Percentiles rank a stretch among this genome's conserved stretches.
phyloP scores from a whole-genome alignment of 805 yeast species.

The Zygosaccharomyces siamensis region DNA sequence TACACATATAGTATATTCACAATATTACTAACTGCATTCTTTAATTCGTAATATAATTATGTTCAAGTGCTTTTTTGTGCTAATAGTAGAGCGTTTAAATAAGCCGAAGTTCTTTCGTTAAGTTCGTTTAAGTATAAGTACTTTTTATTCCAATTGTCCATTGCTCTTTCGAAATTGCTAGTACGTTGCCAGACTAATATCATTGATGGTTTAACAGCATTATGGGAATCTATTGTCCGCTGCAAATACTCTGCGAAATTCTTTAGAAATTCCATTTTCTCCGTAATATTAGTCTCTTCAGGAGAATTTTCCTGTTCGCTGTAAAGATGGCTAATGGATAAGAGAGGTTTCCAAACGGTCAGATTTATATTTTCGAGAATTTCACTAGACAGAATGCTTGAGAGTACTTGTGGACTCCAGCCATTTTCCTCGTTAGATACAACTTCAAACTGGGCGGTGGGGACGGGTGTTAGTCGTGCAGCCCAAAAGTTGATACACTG shows the following conservation, averaged over 20 bases:
- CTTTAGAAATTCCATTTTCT: constrained; percentile 27
- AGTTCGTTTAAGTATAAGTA: constrained; percentile 37
- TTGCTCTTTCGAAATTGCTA: constrained; percentile 28
- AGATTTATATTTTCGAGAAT: constrained; percentile 2
- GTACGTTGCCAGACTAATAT: constrained; percentile 35
- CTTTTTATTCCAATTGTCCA: constrained; percentile 42
- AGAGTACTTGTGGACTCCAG: constrained; percentile 45
- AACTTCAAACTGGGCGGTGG: constrained; percentile 60
- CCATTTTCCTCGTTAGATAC: constrained; percentile 77
- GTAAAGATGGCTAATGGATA: constrained; percentile 20
- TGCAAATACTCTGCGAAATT: constrained; percentile 40
- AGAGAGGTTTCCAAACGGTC: constrained; percentile 24
- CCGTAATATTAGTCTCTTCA: constrained; percentile 7
- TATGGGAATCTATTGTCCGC: constrained; percentile 41
- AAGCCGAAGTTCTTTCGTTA: constrained; percentile 34
- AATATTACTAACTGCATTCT: not conserved
- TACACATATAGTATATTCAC: not conserved
- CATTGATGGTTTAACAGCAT: constrained; percentile 36
- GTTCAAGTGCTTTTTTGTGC: constrained; percentile 13
- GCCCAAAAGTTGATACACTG: constrained; percentile 89
- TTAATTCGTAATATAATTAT: not conserved
- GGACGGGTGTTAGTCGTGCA: constrained; percentile 75
- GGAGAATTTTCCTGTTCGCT: constrained; percentile 17
- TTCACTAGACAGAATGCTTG: not conserved
- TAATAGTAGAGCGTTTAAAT: constrained; percentile 33